Percentiles rank a stretch among this genome's conserved stretches.
Evolutionary conservation across 139 green algal species (phyloP).

Genomic region (Ettlia oleoabundans): DNA sequence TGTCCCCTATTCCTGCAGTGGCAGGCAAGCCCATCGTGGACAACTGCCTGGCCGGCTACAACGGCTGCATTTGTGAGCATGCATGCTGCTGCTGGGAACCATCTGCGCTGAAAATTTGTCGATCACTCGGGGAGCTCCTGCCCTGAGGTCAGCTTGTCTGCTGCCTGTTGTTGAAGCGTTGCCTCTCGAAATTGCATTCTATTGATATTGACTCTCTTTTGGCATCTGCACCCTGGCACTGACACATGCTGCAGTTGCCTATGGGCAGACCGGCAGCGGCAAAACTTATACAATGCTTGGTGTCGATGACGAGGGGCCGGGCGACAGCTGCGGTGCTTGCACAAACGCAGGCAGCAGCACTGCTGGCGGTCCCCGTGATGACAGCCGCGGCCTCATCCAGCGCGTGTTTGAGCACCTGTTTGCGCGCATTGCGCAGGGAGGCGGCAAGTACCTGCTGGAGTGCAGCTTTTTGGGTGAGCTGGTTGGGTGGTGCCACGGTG

Average conservation of each 20-base stretch:
- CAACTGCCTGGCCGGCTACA: constrained; percentile 62
- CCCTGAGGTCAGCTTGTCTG: too few relatives aligned
- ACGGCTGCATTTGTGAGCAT: constrained; percentile 46
- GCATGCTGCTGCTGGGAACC: background rate
- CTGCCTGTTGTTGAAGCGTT: too few relatives aligned
- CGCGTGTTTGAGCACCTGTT: constrained; percentile 90
- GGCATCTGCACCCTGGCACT: too few relatives aligned
- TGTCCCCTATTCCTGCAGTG: constrained; percentile 48
- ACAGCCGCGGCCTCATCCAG: constrained; percentile 73
- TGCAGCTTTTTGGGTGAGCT: constrained; percentile 62
- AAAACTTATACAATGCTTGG: constrained; percentile 87
- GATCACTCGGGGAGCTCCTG: too few relatives aligned
- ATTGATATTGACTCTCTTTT: too few relatives aligned
- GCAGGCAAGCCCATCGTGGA: constrained; percentile 61
- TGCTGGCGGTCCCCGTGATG: background rate
- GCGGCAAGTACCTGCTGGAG: constrained; percentile 26
- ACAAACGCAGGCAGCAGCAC: too few relatives aligned
- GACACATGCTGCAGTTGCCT: constrained; percentile 31
- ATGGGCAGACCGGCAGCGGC: constrained; percentile 78
- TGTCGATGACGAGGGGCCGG: background rate
- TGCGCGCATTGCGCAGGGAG: constrained; percentile 11
- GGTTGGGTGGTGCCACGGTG: too few relatives aligned
- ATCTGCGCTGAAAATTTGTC: too few relatives aligned
- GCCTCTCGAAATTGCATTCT: too few relatives aligned
- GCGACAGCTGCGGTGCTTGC: background rate